Conservation (phyloP, 2,329 filamentous ascomycete genomes). For the Cadophora gregata region DNA sequence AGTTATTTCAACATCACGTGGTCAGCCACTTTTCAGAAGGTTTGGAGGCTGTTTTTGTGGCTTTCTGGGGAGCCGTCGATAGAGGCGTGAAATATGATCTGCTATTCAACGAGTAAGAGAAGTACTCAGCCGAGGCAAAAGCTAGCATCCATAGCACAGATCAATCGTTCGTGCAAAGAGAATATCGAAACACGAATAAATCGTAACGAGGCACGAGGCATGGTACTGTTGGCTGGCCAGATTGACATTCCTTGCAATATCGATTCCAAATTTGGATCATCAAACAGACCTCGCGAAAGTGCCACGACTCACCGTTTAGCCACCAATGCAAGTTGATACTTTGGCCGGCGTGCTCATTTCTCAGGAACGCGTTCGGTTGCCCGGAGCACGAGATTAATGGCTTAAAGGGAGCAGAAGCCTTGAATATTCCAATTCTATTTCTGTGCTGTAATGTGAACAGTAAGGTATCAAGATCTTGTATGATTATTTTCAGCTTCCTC, state of each 20-base stretch:
- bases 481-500: background rate
- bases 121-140: background rate
- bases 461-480: background rate
- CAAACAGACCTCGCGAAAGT: constrained; percentile 6
- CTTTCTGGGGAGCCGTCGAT: constrained; percentile 5
- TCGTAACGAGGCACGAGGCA: too few relatives aligned
- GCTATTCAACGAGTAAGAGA: background rate
- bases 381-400: constrained; percentile 26
- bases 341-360: constrained; percentile 16
- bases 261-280: constrained; percentile 18
- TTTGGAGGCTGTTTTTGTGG: constrained; percentile 7
- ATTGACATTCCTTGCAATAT: constrained; percentile 3
- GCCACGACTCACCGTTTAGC: constrained; percentile 9
- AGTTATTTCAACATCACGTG: background rate
- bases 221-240: constrained; percentile 1
- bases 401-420: constrained; percentile 1
- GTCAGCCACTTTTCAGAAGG: background rate
- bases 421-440: background rate
- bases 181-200: background rate
- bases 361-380: constrained; percentile 24
- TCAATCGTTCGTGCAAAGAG: background rate
- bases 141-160: background rate
- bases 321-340: constrained; percentile 2
- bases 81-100: background rate
- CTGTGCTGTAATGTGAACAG: background rate